A percentile compares a stretch with the other conserved stretches of the same genome.
Evolutionary conservation across 2,329 filamentous ascomycete genomes (phyloP).

Genomic region (Curvularia hawaiiensis): DNA sequence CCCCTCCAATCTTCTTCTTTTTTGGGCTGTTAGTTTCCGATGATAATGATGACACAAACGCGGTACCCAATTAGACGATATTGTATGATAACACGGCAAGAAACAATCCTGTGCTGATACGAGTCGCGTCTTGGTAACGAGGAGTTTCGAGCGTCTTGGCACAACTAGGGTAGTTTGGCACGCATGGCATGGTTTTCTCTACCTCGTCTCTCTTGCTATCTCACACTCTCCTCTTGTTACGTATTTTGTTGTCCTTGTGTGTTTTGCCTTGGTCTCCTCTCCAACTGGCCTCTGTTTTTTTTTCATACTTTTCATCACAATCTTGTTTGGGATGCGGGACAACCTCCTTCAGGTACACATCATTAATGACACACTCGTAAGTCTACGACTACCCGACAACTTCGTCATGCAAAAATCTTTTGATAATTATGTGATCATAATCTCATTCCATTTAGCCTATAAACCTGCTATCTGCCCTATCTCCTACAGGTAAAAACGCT

Average conservation of each 20-base stretch:
- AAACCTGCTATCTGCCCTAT: neutral
- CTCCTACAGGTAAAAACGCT: constrained; percentile 4
- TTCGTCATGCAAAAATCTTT: too few relatives aligned
- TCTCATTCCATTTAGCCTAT: neutral
- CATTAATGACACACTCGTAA: neutral
- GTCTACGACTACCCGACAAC: neutral
- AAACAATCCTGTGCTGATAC: neutral
- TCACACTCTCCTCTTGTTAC: neutral
- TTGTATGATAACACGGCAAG: neutral
- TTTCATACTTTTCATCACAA: neutral
- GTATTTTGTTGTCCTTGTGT: neutral
- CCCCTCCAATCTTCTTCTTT: too few relatives aligned
- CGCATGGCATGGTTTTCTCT: neutral
- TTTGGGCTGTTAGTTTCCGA: neutral
- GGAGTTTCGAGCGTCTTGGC: neutral
- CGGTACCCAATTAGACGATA: too few relatives aligned
- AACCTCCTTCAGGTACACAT: neutral
- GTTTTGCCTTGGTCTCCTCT: neutral
- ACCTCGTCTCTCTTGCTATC: neutral
- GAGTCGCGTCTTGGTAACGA: neutral
- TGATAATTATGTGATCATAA: neutral
- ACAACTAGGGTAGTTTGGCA: neutral
- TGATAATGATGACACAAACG: neutral
- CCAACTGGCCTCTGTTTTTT: neutral
- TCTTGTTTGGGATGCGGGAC: neutral